phyloP scores from a whole-genome alignment of 164 flowering plant species.

The Chimonanthus praecox region DNA sequence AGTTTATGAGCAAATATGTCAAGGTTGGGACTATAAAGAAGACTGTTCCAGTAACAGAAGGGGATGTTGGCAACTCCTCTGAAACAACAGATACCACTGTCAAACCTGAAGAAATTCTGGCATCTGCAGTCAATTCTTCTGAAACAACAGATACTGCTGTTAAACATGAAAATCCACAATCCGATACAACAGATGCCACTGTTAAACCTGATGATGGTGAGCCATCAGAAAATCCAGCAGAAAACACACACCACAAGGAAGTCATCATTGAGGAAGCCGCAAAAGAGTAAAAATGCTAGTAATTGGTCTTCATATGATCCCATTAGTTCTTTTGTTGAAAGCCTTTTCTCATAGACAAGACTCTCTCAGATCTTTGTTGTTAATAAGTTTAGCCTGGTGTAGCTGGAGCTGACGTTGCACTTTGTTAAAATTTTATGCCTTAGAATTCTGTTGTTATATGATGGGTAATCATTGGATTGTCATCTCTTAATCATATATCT shows the following conservation, averaged over 20 bases:
- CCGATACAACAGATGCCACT: neutral
- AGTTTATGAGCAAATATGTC: constrained; percentile 90
- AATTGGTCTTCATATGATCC: neutral
- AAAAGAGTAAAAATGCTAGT: neutral
- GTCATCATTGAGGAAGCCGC: neutral
- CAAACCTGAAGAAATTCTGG: constrained; percentile 22
- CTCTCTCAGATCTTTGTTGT: neutral
- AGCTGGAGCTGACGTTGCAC: neutral
- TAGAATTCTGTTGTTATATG: too few species aligned
- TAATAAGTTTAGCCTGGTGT: neutral
- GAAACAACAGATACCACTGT: constrained; percentile 14
- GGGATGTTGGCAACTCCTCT: constrained; percentile 24
- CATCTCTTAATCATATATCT: too few species aligned
- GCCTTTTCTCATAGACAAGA: neutral
- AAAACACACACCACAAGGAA: constrained; percentile 14
- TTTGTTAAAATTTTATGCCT: too few species aligned
- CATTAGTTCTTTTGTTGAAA: neutral
- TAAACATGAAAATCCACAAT: neutral
- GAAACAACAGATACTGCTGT: constrained; percentile 14
- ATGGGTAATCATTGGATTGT: too few species aligned
- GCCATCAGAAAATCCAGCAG: constrained; percentile 16
- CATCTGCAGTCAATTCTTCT: neutral
- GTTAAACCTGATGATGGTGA: constrained; percentile 29
- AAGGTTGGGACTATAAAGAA: constrained; percentile 77
- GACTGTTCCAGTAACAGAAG: constrained; percentile 32